Evolutionary conservation across 768 basidiomycete species (phyloP), one percentile per base, ranked within the genome.

Genomic region (Trametopsis cervina): DNA sequence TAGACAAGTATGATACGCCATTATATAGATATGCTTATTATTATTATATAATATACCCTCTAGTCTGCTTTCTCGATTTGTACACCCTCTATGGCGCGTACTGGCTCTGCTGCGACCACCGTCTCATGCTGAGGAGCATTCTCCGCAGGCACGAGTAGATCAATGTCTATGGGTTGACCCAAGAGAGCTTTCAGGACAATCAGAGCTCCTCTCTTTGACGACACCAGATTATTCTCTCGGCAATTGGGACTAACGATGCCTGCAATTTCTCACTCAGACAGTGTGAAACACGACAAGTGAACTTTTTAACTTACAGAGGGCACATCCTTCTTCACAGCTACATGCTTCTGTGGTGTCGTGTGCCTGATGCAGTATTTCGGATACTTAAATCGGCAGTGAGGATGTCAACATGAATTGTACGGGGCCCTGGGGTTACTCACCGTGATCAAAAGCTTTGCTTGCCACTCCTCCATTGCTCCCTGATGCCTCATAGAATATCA

Each of bases 401-500:
- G 10, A 10, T 24, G n/a, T 23, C 10, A 26, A n/a, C n/a, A n/a
- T n/a, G n/a, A n/a, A n/a, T n/a, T n/a, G n/a, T n/a, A n/a, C n/a
- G n/a, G n/a, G n/a, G n/a, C n/a, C n/a, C n/a, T n/a, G n/a, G 13
- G 5, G 21, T 36, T 4, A 36, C 70, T 23, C 57, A 86, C 89
- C 76, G 55, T 88, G 80, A 57, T 93, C 92, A 57, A 92, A 92
- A 2, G 85, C 89, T 58, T 83, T 89, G 2, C 80, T 76, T 24
- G 85, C 77, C 4, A 85, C 70, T 0, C 87, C 85, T 15, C 85
- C 83, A n/a, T 73, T 74, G 56, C 77, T 80, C 1, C 83, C 86
- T 7, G 77, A 68, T 17, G 72, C 63, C 51, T 93, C 91, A 56
- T 88, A 92, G 57, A 94, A 86, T 33, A 93, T 81, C 18, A 95